These are phyloP conservation scores for Bacidia gigantensis DNA, from an alignment of 495 filamentous ascomycete genomes.

Conservation along the genomic window DNA sequence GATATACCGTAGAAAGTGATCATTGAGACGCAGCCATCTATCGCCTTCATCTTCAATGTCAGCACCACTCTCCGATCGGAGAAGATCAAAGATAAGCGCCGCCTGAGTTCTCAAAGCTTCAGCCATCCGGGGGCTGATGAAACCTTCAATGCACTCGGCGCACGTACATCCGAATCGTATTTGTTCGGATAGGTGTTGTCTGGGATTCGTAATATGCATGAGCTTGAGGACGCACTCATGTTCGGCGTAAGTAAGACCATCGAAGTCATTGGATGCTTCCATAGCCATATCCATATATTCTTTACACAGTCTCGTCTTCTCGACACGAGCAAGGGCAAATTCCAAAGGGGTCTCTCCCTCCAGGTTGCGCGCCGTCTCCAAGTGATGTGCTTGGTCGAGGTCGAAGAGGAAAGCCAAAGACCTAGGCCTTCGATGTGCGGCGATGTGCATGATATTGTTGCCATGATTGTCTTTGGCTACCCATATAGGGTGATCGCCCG, in stretches of 20 bases:
- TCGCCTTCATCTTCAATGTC: neutral
- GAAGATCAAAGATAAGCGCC: too few relatives aligned
- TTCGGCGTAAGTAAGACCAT: constrained; percentile 10
- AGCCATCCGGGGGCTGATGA: constrained; percentile 21
- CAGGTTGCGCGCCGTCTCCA: constrained; percentile 16
- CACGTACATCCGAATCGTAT: constrained; percentile 19
- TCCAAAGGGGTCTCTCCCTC: constrained; percentile 22
- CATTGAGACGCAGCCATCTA: neutral
- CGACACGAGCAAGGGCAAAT: constrained; percentile 16
- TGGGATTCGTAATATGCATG: neutral
- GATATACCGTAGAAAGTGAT: neutral
- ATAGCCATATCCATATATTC: neutral
- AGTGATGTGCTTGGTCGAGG: neutral
- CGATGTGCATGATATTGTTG: constrained; percentile 19
- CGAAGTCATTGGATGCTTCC: constrained; percentile 11
- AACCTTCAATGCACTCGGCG: constrained; percentile 20
- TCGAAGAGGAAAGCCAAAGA: constrained; percentile 20
- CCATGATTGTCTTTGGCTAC: neutral
- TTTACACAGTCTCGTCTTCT: constrained; percentile 15
- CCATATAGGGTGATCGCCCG: constrained; percentile 4
- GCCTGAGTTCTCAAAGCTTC: constrained; percentile 13
- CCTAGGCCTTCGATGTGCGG: constrained; percentile 18
- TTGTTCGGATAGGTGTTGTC: neutral
- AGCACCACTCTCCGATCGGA: too few relatives aligned
- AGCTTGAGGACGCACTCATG: constrained; percentile 13